Conservation (phyloP, 2,329 filamentous ascomycete genomes). For the Mariannaea sp. region DNA sequence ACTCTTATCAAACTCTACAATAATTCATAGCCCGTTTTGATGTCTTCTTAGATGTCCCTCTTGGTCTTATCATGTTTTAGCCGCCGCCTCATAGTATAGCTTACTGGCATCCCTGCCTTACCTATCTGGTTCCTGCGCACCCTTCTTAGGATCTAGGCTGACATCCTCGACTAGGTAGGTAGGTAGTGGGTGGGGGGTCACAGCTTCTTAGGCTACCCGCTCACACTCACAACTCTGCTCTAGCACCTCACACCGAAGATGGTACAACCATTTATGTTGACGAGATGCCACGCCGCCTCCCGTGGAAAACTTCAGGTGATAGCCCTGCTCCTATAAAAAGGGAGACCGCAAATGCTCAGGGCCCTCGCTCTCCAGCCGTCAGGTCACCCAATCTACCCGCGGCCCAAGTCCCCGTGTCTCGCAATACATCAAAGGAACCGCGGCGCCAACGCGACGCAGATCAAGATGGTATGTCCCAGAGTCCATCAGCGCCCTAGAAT, state of each 20-base stretch:
- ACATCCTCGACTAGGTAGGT: too few relatives aligned
- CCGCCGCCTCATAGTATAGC: too few relatives aligned
- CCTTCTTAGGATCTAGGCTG: too few relatives aligned
- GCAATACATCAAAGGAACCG: constrained; percentile 20
- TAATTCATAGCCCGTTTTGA: too few relatives aligned
- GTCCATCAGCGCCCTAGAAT: background rate
- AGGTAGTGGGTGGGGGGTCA: too few relatives aligned
- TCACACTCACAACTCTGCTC: too few relatives aligned
- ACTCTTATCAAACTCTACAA: too few relatives aligned
- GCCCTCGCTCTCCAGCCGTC: constrained; percentile 3
- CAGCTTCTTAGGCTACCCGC: too few relatives aligned
- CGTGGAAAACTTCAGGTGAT: constrained; percentile 50
- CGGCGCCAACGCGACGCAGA: constrained; percentile 29
- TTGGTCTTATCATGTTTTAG: too few relatives aligned
- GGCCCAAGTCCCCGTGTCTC: constrained; percentile 8
- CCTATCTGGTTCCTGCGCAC: too few relatives aligned
- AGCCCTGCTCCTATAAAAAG: constrained; percentile 14
- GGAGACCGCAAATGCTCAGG: constrained; percentile 18
- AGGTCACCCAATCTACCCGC: constrained; percentile 12
- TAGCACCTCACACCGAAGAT: background rate
- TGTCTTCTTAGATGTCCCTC: too few relatives aligned
- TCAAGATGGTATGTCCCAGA: constrained; percentile 33
- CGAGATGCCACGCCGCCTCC: constrained; percentile 56
- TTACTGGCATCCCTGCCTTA: too few relatives aligned
- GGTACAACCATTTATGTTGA: background rate